Evolutionary conservation across 345 rosid genomes (phyloP), one percentile per base, ranked within the genome.

Genomic region (Toxicodendron radicans): DNA sequence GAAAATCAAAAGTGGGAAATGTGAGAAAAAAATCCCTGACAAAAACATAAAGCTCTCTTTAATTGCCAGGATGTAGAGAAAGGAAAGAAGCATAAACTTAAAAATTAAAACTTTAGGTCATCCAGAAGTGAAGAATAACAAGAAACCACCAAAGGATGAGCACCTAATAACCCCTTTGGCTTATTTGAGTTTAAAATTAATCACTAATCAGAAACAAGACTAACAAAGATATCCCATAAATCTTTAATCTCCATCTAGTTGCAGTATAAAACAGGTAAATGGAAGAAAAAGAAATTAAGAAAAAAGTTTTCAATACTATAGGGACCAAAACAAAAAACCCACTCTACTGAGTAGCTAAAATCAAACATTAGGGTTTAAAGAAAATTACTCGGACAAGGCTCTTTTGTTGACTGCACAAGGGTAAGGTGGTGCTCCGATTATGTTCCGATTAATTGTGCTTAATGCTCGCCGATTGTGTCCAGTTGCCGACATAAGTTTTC

Each of bases 381-480:
- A 75, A 79, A 61, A 75, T 67, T 91, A 92, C 98, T 87, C 86
- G 0, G 88, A 70, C 45, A 88, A 78, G 57, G 83, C 78, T 79
- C 93, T 83, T 79, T 91, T 91, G 81, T 82, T 89, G 73, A 84
- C 80, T 23, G 92, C 97, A 77, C 83, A 86, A 70, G 91, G 98
- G 73, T 87, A 81, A n/a, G 89, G 84, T 52, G 87, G 94, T 65
- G 51, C 87, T 71, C 85, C 87, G 46, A 83, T 79, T 58, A 90
- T 76, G 79, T 93, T 93, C 84, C 82, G 83, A 82, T 89, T 87
- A 45, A 96, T 88, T 49, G 51, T 76, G 77, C 94, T 83, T 60
- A 96, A 78, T 35, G 97, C 99, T 81, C 95, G 80, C 72, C 98
- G 85, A 72, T 83, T 87, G 64, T 78, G 90, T 18, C 86, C 90